Base-by-base conservation (phyloP, 148 eudicot genomes). In the Vaccinium myrtillus region DNA sequence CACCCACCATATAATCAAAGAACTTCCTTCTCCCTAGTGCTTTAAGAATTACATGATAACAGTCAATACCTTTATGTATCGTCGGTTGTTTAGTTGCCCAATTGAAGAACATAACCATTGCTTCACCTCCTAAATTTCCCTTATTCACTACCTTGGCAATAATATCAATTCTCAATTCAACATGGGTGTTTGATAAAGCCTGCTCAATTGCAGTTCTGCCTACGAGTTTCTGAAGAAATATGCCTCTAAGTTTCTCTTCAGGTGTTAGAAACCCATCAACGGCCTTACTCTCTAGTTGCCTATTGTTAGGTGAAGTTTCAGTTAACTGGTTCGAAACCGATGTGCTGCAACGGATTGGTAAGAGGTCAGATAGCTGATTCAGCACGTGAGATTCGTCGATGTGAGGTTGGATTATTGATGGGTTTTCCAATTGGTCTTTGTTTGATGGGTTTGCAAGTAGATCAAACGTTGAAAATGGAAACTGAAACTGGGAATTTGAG, bases 11-110 rank as follows among this genome's bases (percentile, higher is more conserved):
- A 59, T 79, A 86, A 19, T 83, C 80, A 83, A 97, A 94, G 51
- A 87, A 89, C 71, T 95, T 97, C 82, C 98, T 92, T 88, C 98
- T 92, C 14, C 99, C 99, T 59, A 95, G 85, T 16, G 95, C 95
- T 86, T 91, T 94, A 48, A 97, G 85, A 87, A 94, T 80, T 51
- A 92, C 78, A 85, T 91, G 89, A 87, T 93, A 97, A 80, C 83
- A 78, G 65, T 74, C 82, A 77, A 92, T n/a, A 30, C 89, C 91
- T 19, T 85, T 76, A 58, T 46, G 21, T 27, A 93, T 77, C 19
- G 79, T 75, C 0, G 83, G 82, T 78, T 91, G 90, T 87, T 90
- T 84, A 63, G 90, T 82, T 25, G 93, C 98, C 99, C 99, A 97
- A 73, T 91, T 81, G 54, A 95, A 95, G 71, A 97, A 93, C 87